Percentiles rank a stretch among this genome's conserved stretches.
Conservation (phyloP, 176 grass and related monocot genomes). For the Raddia distichophylla region DNA sequence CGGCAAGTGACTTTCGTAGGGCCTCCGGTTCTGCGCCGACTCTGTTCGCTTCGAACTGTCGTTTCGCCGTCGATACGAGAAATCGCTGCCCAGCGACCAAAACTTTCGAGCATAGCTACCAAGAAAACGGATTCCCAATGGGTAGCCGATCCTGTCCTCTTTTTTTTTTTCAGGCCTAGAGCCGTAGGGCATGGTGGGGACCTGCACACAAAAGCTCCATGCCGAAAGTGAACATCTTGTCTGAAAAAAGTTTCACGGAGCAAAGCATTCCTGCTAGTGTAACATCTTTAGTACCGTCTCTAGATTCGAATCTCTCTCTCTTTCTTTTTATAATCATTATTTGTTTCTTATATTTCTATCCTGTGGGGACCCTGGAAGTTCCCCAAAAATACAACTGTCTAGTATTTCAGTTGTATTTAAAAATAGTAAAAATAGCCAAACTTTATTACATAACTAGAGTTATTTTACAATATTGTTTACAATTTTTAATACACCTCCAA, state of each 20-base stretch:
- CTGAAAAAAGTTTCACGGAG: conserved; percentile 22
- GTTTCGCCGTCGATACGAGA: conserved; percentile 26
- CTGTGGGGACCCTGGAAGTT: too few species aligned
- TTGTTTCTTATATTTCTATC: too few species aligned
- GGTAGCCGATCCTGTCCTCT: conserved; percentile 47
- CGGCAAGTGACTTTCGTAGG: conserved; percentile 28
- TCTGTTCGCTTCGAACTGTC: conserved; percentile 34
- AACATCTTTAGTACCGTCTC: too few species aligned
- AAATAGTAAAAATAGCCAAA: too few species aligned
- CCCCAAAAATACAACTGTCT: too few species aligned
- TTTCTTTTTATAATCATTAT: too few species aligned
- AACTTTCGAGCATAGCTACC: conserved; percentile 35
- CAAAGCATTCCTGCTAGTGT: conserved; percentile 15
- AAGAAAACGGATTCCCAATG: conserved; percentile 39
- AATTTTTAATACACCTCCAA: too few species aligned
- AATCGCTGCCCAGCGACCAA: conserved; percentile 36
- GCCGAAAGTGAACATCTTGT: conserved; percentile 49
- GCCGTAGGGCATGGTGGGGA: conserved; percentile 20
- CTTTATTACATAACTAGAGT: too few species aligned
- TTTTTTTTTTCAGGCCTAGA: conserved; percentile 39
- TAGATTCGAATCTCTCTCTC: too few species aligned
- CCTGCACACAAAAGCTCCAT: conserved; percentile 38
- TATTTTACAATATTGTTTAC: too few species aligned
- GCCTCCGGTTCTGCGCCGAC: not conserved
- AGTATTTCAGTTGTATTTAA: too few species aligned